Evolutionary conservation across 2,329 filamentous ascomycete species (phyloP).

Genomic region (Orbilia oligospora): DNA sequence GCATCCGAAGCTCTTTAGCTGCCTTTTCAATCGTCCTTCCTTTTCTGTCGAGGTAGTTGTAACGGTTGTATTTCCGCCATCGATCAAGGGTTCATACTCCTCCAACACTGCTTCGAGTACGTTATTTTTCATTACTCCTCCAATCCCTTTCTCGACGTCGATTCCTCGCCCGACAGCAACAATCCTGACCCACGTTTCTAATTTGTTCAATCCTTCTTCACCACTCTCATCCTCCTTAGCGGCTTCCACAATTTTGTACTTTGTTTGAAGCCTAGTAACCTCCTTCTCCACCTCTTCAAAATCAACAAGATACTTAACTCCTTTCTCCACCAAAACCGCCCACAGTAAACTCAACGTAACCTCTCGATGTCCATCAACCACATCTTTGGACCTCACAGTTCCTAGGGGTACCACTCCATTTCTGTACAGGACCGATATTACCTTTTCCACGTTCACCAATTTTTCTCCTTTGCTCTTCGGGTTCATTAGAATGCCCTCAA

Average conservation of each 20-base stretch:
- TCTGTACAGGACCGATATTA: constrained; percentile 12
- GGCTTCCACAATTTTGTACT: constrained; percentile 62
- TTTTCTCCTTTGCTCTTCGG: constrained; percentile 48
- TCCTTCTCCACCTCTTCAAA: constrained; percentile 72
- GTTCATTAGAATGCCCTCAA: constrained; percentile 14
- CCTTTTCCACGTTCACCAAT: constrained; percentile 33
- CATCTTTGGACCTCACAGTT: constrained; percentile 71
- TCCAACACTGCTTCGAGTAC: constrained; percentile 73
- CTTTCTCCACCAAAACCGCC: constrained; percentile 72
- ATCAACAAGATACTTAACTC: constrained; percentile 71
- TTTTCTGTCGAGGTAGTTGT: constrained; percentile 2
- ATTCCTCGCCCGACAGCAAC: constrained; percentile 70
- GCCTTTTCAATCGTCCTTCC: constrained; percentile 64
- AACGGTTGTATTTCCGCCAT: constrained; percentile 64
- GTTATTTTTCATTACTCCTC: constrained; percentile 72
- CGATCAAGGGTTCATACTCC: constrained; percentile 69
- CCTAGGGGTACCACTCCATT: constrained; percentile 62
- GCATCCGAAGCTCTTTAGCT: constrained; percentile 67
- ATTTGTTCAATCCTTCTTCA: constrained; percentile 66
- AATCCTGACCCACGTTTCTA: constrained; percentile 73
- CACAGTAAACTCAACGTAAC: constrained; percentile 76
- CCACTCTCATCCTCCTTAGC: constrained; percentile 61
- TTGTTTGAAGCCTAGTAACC: constrained; percentile 68
- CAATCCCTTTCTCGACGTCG: constrained; percentile 72
- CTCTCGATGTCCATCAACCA: constrained; percentile 76